Evolutionary conservation across 768 basidiomycete species (phyloP).

Genomic region (Daedalea quercina): DNA sequence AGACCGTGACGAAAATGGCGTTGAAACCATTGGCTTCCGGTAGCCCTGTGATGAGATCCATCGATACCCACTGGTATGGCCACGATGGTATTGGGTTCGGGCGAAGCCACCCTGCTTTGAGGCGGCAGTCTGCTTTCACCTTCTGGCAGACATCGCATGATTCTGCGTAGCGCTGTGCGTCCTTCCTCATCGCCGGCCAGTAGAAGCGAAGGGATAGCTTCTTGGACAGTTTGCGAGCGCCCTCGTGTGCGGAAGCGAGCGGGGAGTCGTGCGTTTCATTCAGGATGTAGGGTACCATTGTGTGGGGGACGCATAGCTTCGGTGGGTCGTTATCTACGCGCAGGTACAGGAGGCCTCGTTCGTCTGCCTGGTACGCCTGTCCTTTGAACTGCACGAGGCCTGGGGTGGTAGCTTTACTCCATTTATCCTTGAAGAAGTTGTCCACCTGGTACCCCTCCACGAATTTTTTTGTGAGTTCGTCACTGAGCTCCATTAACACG

Average conservation of each 20-base stretch:
- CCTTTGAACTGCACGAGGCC: neutral
- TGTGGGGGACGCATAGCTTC: neutral
- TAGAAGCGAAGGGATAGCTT: neutral
- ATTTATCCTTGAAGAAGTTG: neutral
- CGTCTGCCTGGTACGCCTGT: neutral
- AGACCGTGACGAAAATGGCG: neutral
- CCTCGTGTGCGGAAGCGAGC: neutral
- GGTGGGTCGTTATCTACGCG: neutral
- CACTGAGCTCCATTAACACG: neutral
- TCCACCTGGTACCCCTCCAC: neutral
- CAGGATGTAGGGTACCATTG: neutral
- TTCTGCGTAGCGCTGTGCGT: too few species aligned
- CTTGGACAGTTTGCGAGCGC: neutral
- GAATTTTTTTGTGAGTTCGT: neutral
- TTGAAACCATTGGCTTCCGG: neutral
- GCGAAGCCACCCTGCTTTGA: neutral
- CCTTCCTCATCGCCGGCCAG: too few species aligned
- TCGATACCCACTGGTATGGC: neutral
- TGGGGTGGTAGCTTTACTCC: neutral
- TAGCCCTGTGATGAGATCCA: neutral
- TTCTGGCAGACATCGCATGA: too few species aligned
- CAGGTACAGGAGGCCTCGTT: too few species aligned
- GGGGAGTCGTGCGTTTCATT: neutral
- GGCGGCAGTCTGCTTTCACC: too few species aligned
- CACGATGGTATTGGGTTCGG: neutral